Percentiles rank a stretch among this genome's conserved stretches.
These are phyloP conservation scores for Macrotyloma uniflorum DNA, from an alignment of 306 rosid species.

Conservation along the genomic window DNA sequence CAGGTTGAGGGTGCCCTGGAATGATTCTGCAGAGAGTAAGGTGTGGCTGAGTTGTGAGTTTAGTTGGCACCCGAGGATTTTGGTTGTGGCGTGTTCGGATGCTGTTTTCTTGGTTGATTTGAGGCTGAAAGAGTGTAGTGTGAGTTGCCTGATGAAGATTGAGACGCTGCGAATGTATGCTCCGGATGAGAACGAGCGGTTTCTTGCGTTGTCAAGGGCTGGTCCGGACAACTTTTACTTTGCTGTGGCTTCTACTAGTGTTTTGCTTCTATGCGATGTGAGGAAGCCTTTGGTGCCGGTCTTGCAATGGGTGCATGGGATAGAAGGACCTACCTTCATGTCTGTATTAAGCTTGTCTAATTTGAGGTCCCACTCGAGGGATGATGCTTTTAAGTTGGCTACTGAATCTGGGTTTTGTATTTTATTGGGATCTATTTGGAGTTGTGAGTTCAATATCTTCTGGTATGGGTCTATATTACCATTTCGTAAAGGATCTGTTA, in stretches of 20 bases:
- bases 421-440: slow-evolving; percentile 72
- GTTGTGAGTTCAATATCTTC: slow-evolving; percentile 58
- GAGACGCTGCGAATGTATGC: slow-evolving; percentile 51
- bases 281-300: slow-evolving; percentile 66
- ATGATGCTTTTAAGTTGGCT: slow-evolving; percentile 54
- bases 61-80: slow-evolving; percentile 69
- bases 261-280: slow-evolving; percentile 68
- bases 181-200: slow-evolving; percentile 46
- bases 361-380: slow-evolving; percentile 58
- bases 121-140: slow-evolving; percentile 42
- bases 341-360: slow-evolving; percentile 55
- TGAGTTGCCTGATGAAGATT: slow-evolving; percentile 61
- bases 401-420: slow-evolving; percentile 70
- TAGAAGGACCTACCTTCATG: slow-evolving; percentile 54
- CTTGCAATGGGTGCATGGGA: slow-evolving; percentile 66
- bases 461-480: slow-evolving; percentile 62
- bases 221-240: slow-evolving; percentile 56
- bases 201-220: slow-evolving; percentile 57
- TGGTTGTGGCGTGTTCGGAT: slow-evolving; percentile 63
- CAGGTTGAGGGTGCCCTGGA: slow-evolving; percentile 57
- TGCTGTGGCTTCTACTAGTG: slow-evolving; percentile 55
- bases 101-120: slow-evolving; percentile 71
- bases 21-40: slow-evolving; percentile 26
- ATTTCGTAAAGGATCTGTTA: slow-evolving; percentile 39
- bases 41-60: slow-evolving; percentile 76